Evolutionary conservation across 345 rosid species (phyloP).

Genomic region (Lepidium didymum): DNA sequence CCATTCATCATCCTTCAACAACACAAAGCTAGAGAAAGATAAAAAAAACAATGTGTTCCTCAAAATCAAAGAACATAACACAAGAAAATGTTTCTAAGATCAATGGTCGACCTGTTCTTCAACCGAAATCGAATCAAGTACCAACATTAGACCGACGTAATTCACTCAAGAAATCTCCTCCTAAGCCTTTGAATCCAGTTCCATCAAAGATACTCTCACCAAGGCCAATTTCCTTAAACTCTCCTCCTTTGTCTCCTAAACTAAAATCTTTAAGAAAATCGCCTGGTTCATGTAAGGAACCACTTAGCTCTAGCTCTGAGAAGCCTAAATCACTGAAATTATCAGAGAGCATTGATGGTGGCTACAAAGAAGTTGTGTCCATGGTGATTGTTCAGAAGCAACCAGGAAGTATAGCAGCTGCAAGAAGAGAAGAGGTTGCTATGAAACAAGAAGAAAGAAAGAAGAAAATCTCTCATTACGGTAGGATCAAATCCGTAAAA

Average conservation of each 20-base stretch:
- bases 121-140: conserved; percentile 57
- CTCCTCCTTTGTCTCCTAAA: conserved; percentile 61
- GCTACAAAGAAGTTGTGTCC: conserved; percentile 7
- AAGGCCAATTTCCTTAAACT: conserved; percentile 19
- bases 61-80: conserved; percentile 33
- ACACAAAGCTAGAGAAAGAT: background rate
- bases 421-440: conserved; percentile 59
- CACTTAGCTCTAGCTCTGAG: conserved; percentile 27
- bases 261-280: conserved; percentile 34
- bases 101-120: conserved; percentile 60
- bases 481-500: conserved; percentile 46
- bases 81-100: conserved; percentile 30
- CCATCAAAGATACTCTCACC: conserved; percentile 14
- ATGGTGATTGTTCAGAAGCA: conserved; percentile 30
- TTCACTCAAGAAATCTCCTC: conserved; percentile 39
- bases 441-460: conserved; percentile 55
- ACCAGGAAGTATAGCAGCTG: conserved; percentile 71
- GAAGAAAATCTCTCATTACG: conserved; percentile 57
- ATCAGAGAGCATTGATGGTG: conserved; percentile 5
- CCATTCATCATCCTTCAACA: conserved; percentile 4
- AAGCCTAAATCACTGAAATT: conserved; percentile 21
- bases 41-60: conserved; percentile 46
- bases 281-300: conserved; percentile 15
- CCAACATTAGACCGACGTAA: conserved; percentile 36
- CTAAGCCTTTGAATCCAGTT: conserved; percentile 28